Base-by-base conservation (phyloP, 2,329 filamentous ascomycete species). In the Didymella pomorum region DNA sequence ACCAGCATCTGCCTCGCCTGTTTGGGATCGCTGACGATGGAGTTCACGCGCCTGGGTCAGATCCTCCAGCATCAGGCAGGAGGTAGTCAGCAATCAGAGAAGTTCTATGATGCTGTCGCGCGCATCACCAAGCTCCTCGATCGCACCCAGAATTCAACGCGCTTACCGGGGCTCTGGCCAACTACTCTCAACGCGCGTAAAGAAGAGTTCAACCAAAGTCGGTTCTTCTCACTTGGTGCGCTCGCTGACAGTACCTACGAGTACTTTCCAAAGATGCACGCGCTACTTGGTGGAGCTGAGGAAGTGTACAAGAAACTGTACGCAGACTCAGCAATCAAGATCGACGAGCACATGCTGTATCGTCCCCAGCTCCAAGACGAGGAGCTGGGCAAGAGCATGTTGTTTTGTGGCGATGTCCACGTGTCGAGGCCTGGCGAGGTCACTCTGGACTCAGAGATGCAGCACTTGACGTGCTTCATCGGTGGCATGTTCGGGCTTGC, bases 401-500 rank as follows among this genome's bases (percentile, higher is more conserved):
- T 77, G 3, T 67, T 73, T 39, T 72, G 70, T 26, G 76, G 75
- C 21, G 77, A 80, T 42, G 76, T 80, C 2, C 59, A 58, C 23
- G 56, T 64, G 0, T 45, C 58, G 28, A 52, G 58, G 66, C 60
- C 58, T 11, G 50, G 61, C 3, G 47, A 64, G 12, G 52, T 68
- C 5, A 61, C 42, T 3, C 59, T 75, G 7, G 76, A 80, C 10
- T 79, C 84, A 18, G 80, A 86, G 62, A 83, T 81, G 46, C 81
- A 85, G 44, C 86, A 88, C 71, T 78, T 88, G 4, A 81, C 80
- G 11, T 88, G 86, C 72, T 88, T 87, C 68, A 79, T 82, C 4
- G 86, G 86, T 14, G 86, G 85, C 43, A 87, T 87, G 84, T 84
- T 86, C 61, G 86, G 80, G 0, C 73, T 88, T 1, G 86, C 83